Base-by-base conservation (phyloP, 2,329 filamentous ascomycete species). In the Colletotrichum sp. region DNA sequence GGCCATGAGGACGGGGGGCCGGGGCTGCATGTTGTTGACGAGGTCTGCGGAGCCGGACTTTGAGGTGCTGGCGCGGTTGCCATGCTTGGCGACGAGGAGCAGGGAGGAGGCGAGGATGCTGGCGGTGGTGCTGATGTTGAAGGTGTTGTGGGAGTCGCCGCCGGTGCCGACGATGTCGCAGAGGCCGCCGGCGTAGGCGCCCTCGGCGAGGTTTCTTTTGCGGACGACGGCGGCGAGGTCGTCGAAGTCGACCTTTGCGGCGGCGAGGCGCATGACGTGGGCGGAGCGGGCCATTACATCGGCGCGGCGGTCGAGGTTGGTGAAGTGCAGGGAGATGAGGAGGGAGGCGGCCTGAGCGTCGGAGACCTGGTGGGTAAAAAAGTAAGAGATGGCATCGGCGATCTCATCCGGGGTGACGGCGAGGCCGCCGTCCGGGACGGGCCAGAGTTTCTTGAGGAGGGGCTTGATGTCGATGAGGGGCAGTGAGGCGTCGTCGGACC, bases 151-250 rank as follows among this genome's bases (percentile, higher is more conserved):
- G 25, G 94, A 94, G 87, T 99, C 97, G 82, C 97, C 97, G 79
- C 97, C 97, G 9, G 97, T 99, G 79, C 97, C 97, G 74, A 99
- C 97, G 83, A 99, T 98, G 84, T 99, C 97, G 83, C 96, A 93
- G 88, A 99, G 86, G 6, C 96, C 96, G 77, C 97, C 97, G 13
- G 87, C 82, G 83, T 99, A 99, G 11, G 85, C 86, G 9, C 96
- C 96, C 81, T 95, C 93, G 70, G 90, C 90, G 80, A 89, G 90
- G 15, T 90, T 90, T 71, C 91, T 90, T 72, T 86, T 85, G 76
- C 90, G 87, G 48, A 98, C 88, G 27, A 94, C 89, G 30, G 89
- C 85, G 22, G 86, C 87, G 74, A 98, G 88, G 57, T 88, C 87
- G 8, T 89, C 81, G 48, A 90, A 88, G 77, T 98, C 94, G 74